Base-by-base conservation (phyloP, 2,329 filamentous ascomycete species). In the Trichophyton verrucosum region DNA sequence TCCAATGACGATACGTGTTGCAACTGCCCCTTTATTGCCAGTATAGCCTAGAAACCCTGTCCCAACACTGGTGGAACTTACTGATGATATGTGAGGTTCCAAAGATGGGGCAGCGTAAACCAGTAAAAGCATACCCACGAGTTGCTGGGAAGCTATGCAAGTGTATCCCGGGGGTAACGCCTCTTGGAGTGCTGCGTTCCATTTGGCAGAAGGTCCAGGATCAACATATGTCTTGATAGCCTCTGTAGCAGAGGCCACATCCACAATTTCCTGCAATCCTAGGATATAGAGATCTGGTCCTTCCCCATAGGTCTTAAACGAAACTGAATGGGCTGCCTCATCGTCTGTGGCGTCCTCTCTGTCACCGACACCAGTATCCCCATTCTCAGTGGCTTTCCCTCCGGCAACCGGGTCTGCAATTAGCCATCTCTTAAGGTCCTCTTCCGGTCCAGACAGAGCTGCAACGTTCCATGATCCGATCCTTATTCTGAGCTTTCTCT, bases 381-480 rank as follows among this genome's bases (percentile, higher is more conserved):
- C 40, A 6, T 24, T 87, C 71, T 47, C 17, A 22, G 44, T 24
- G 9, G 44, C n/a, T 20, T 47, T 22, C 9, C 17, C 44, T 47
- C 68, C 87, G 83, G 79, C 6, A 47, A 15, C 40, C 1, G 40
- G 38, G 7, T 42, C 38, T 2, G 24, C 3, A 15, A 95, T 81
- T 71, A 99, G 96, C 94, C 94, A 99, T 36, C 82, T 84, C 6
- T 84, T 87, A 3, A 99, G 77, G 70, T 97, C 94, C 66, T 89
- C 88, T 72, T 96, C 91, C 0, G 90, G 91, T 24, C 88, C 90
- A 11, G 88, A 84, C 65, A 88, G 86, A 1, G 87, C 86, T 3
- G 91, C 94, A 15, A 96, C 89, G 74, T 99, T 99, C 94, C 94
- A 99, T 0, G 89, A 87, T 47, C 92, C 94, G 58, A 99, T 81